Base-by-base conservation (phyloP, 2,329 filamentous ascomycete genomes). In the Plectosphaerella plurivora region DNA sequence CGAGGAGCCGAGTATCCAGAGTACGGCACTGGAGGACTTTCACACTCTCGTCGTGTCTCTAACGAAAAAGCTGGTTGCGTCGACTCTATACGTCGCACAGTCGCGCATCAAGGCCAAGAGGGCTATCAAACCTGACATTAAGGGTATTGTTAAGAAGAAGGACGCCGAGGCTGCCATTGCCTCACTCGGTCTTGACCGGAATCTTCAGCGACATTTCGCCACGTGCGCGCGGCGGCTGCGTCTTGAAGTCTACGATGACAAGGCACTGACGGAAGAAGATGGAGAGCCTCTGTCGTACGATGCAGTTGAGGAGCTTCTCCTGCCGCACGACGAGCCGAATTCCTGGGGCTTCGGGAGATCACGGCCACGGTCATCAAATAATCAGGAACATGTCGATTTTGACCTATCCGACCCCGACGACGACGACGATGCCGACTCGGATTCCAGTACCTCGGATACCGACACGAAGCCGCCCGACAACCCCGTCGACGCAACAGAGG, bases 1-100 rank as follows among this genome's bases (percentile, higher is more conserved):
- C n/a, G 76, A 81, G 52, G 73, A 73, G 3, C 91, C 91, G 0
- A 83, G 87, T 0, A 81, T 96, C 20, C 84, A 87, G 59, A 81
- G 84, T 7, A 91, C 89, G 2, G 84, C 88, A 0, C 77, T 95
- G n/a, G 77, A 82, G 5, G 89, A 94, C 59, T 86, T 96, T 45
- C 78, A 91, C 61, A 80, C 81, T 9, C 68, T 96, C 2, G 74
- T 80, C 0, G 65, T 88, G 1, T 87, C 81, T 50, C 59, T 94
- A 14, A 92, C 88, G 0, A 82, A 81, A 53, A 79, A 88, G 12
- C 69, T 96, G 1, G 74, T 94, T 2, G 82, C 88, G 46, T 82
- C 87, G 1, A 74, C 83, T 0, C 70, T 94, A 0, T 88, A 87
- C 60, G 81, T 90, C 53, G 82, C 86, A n/a, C 79, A 82, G 64